Evolutionary conservation across 371 early-diverging fungal species (phyloP).

Genomic region (Mortierella sp.): DNA sequence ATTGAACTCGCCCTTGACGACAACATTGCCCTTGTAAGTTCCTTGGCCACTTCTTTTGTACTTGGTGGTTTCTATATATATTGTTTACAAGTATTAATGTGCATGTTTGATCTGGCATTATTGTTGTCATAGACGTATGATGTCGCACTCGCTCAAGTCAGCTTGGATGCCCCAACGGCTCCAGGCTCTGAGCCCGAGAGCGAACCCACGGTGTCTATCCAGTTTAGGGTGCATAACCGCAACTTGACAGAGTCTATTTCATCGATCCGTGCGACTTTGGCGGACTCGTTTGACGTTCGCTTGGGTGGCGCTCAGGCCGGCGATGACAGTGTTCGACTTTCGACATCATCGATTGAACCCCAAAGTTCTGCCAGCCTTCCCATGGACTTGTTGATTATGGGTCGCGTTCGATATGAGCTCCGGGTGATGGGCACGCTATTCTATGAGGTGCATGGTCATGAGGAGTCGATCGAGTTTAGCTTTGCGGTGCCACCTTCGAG

Average conservation of each 20-base stretch:
- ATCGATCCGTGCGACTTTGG: constrained; percentile 30
- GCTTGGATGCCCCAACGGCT: constrained; percentile 23
- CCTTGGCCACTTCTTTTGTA: not conserved
- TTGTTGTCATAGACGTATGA: constrained; percentile 37
- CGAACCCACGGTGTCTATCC: constrained; percentile 40
- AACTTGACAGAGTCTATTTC: constrained; percentile 28
- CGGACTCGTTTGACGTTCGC: constrained; percentile 57
- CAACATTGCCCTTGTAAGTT: constrained; percentile 50
- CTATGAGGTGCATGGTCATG: constrained; percentile 33
- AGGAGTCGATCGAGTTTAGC: constrained; percentile 51
- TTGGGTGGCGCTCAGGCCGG: constrained; percentile 47
- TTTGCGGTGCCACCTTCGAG: constrained; percentile 64
- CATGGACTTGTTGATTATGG: constrained; percentile 46
- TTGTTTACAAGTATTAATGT: not conserved
- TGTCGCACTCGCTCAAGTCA: constrained; percentile 34
- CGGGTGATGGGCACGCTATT: constrained; percentile 50
- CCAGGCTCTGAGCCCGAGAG: constrained; percentile 37
- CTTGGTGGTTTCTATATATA: not conserved
- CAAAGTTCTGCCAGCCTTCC: constrained; percentile 30
- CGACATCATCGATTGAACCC: constrained; percentile 35
- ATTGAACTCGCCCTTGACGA: constrained; percentile 43
- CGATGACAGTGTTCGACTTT: constrained; percentile 27
- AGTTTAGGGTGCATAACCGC: constrained; percentile 44
- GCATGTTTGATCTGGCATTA: not conserved
- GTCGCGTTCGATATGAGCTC: constrained; percentile 54